Percentiles rank a stretch among this genome's conserved stretches.
Evolutionary conservation across 331 rosid genomes (phyloP).

Genomic region (Quercus phellos): DNA sequence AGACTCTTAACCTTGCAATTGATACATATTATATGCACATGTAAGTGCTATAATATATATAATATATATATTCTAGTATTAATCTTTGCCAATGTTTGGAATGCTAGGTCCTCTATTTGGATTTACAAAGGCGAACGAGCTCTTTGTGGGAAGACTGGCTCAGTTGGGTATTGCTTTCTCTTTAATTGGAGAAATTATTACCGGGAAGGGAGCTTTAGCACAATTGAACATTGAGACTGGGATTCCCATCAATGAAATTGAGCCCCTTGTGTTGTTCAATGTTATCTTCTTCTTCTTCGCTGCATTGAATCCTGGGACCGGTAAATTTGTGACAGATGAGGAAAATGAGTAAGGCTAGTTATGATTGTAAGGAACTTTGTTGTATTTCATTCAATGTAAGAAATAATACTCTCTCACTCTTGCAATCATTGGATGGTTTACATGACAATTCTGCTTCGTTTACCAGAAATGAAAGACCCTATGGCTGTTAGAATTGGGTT

Average conservation of each 20-base stretch:
- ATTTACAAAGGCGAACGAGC: conserved; percentile 89
- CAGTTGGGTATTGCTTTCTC: conserved; percentile 93
- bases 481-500: no score
- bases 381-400: conserved; percentile 6
- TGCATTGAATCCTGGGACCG: conserved; percentile 94
- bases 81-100: neutral
- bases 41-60: no score
- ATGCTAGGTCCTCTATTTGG: conserved; percentile 81
- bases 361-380: conserved; percentile 9
- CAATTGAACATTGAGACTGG: conserved; percentile 95
- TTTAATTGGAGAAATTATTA: conserved; percentile 84
- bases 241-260: conserved; percentile 83
- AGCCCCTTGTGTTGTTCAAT: conserved; percentile 84
- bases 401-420: neutral
- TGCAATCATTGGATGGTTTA: neutral
- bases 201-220: conserved; percentile 97
- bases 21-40: no score
- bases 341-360: conserved; percentile 42
- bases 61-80: no score
- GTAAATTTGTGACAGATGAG: conserved; percentile 74
- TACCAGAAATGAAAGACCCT: neutral
- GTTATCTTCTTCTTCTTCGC: conserved; percentile 91
- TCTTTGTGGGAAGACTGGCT: conserved; percentile 96
- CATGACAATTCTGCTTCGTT: neutral
- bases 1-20: no score